A percentile compares a stretch with the other conserved stretches of the same genome.
Evolutionary conservation across 352 stramenopile genomes (phyloP).

Genomic region (Phytophthora sansomeana): DNA sequence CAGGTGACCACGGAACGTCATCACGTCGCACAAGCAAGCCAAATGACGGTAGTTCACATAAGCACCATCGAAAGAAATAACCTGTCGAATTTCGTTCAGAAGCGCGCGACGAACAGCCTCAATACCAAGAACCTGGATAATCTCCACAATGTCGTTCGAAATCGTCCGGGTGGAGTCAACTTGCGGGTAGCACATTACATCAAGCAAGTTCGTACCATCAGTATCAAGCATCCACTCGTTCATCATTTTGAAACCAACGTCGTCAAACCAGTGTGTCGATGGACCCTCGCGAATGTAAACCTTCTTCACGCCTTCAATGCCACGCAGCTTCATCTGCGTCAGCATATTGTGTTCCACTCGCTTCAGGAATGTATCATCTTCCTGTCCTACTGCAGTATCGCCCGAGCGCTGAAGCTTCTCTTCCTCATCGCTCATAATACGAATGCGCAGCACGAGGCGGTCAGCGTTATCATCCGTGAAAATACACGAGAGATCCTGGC

Average conservation of each 20-base stretch:
- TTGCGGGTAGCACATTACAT: conserved; percentile 96
- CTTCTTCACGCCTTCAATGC: conserved; percentile 98
- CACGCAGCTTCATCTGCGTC: conserved; percentile 96
- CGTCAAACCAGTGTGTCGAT: conserved; percentile 95
- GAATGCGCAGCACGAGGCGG: conserved; percentile 97
- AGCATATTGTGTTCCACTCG: conserved; percentile 98
- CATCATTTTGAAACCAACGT: conserved; percentile 95
- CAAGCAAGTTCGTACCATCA: conserved; percentile 98
- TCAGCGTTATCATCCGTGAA: conserved; percentile 98
- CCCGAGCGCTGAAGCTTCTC: conserved; percentile 84
- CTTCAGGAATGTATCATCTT: conserved; percentile 98
- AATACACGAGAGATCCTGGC: conserved; percentile 96
- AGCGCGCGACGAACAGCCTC: conserved; percentile 90
- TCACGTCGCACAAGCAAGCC: conserved; percentile 98
- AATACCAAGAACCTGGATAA: conserved; percentile 96
- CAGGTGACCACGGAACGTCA: conserved; percentile 98
- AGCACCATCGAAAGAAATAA: conserved; percentile 99
- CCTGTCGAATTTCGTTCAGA: conserved; percentile 97
- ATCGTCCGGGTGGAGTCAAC: conserved; percentile 98
- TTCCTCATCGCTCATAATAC: conserved; percentile 96
- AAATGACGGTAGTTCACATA: conserved; percentile 99
- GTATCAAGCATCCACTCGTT: conserved; percentile 99
- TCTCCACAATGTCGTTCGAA: conserved; percentile 99
- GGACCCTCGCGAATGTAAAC: conserved; percentile 97
- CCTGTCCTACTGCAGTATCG: conserved; percentile 89